Conservation (phyloP, 2,329 filamentous ascomycete species). For the Talaromyces verruculosus region DNA sequence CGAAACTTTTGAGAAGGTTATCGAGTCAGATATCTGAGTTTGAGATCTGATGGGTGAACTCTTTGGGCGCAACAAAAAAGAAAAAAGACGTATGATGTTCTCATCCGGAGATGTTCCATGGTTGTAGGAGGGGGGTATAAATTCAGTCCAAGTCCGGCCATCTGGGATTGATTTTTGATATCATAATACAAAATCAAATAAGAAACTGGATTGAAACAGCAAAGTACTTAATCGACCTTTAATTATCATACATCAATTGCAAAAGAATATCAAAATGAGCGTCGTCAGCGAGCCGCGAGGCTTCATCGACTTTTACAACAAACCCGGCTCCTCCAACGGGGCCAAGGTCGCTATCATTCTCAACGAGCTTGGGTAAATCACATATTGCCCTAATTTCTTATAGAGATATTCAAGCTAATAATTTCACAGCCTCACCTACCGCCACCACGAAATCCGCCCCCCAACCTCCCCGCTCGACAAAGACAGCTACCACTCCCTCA, state of each 20-base stretch:
- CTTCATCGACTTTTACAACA: slow-evolving; percentile 8
- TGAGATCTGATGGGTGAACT: not conserved
- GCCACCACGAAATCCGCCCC: not conserved
- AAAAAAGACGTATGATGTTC: not conserved
- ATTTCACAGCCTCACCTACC: not conserved
- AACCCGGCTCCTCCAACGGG: not conserved
- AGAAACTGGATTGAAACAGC: not conserved
- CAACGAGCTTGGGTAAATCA: not conserved
- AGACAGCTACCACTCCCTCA: not conserved
- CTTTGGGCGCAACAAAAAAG: not conserved
- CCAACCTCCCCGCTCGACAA: not conserved
- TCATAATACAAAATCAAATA: not conserved
- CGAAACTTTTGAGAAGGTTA: not conserved
- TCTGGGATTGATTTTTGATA: not conserved
- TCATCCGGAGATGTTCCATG: not conserved
- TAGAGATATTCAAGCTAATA: not conserved
- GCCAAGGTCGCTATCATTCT: slow-evolving; percentile 7
- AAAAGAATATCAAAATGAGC: slow-evolving; percentile 1
- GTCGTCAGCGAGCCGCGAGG: not conserved
- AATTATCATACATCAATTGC: not conserved
- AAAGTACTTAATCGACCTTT: not conserved
- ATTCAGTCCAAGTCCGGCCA: not conserved
- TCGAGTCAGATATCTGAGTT: not conserved
- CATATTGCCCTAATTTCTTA: not conserved
- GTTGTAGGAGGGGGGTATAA: not conserved